Evolutionary conservation across 2,329 filamentous ascomycete species (phyloP).

Genomic region (Coleophoma eucalyptorum): DNA sequence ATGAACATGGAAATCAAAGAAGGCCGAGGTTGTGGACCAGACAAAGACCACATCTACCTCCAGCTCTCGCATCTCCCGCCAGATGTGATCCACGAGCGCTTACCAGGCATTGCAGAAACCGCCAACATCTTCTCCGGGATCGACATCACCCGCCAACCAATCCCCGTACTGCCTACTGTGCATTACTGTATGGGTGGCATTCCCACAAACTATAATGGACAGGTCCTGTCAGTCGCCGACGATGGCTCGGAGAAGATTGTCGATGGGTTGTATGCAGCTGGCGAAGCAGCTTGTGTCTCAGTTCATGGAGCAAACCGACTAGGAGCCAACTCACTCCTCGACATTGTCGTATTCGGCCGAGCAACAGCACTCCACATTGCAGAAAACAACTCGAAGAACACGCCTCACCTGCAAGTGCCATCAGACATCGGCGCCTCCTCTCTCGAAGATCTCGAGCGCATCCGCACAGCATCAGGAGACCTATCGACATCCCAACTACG

Average conservation of each 20-base stretch:
- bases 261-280: slow-evolving; percentile 41
- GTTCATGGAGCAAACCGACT: slow-evolving; percentile 44
- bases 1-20: slow-evolving; percentile 46
- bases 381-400: slow-evolving; percentile 32
- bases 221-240: slow-evolving; percentile 36
- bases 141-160: slow-evolving; percentile 43
- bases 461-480: slow-evolving; percentile 33
- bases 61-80: slow-evolving; percentile 42
- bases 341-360: slow-evolving; percentile 45
- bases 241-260: slow-evolving; percentile 36
- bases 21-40: slow-evolving; percentile 38
- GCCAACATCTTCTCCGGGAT: slow-evolving; percentile 45
- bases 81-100: slow-evolving; percentile 40
- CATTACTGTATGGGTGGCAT: slow-evolving; percentile 49
- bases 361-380: slow-evolving; percentile 38
- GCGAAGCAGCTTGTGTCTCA: slow-evolving; percentile 43
- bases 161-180: slow-evolving; percentile 46
- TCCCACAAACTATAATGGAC: slow-evolving; percentile 43
- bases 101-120: slow-evolving; percentile 47
- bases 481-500: slow-evolving; percentile 33
- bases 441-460: slow-evolving; percentile 29
- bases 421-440: slow-evolving; percentile 30
- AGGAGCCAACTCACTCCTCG: slow-evolving; percentile 43
- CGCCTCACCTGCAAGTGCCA: slow-evolving; percentile 29
- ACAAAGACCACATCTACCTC: slow-evolving; percentile 43